Evolutionary conservation across 139 green algal genomes (phyloP).

Genomic region (Chlamydomonas schloesseri): DNA sequence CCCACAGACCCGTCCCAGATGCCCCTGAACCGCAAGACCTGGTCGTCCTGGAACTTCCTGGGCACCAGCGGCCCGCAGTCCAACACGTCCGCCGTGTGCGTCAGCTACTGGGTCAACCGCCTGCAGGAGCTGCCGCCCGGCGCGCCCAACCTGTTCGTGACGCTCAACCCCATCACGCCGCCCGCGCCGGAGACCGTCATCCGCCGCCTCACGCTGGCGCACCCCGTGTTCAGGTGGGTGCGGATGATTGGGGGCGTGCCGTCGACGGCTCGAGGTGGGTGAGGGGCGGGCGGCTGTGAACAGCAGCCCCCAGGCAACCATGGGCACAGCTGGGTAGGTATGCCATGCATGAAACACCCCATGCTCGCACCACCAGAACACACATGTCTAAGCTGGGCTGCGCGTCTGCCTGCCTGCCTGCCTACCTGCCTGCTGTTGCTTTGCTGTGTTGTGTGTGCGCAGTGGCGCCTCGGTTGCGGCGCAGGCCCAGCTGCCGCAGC

Average conservation of each 20-base stretch:
- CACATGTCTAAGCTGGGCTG: too few species aligned
- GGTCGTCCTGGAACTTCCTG: conserved; percentile 95
- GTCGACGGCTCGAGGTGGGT: too few species aligned
- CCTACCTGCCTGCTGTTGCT: too few species aligned
- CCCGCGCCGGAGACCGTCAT: conserved; percentile 67
- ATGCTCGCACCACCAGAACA: too few species aligned
- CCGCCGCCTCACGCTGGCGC: conserved; percentile 72
- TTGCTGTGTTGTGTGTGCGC: too few species aligned
- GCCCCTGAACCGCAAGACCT: conserved; percentile 76
- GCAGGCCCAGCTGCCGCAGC: conserved; percentile 63
- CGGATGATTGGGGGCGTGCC: too few species aligned
- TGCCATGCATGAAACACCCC: too few species aligned
- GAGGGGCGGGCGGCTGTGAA: too few species aligned
- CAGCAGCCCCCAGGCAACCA: too few species aligned
- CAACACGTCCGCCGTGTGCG: conserved; percentile 77
- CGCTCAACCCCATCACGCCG: conserved; percentile 89
- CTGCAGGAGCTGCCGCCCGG: conserved; percentile 81
- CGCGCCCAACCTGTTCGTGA: conserved; percentile 88
- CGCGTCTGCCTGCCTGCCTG: too few species aligned
- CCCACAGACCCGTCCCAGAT: conserved; percentile 75
- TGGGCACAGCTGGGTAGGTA: too few species aligned
- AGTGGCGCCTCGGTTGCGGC: conserved; percentile 67
- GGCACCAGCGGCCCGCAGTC: conserved; percentile 33
- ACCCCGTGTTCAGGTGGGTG: conserved; percentile 84
- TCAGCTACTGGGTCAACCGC: conserved; percentile 94